Evolutionary conservation across 1,139 yeast genomes (phyloP).

Genomic region (Candida buenavistaensis): DNA sequence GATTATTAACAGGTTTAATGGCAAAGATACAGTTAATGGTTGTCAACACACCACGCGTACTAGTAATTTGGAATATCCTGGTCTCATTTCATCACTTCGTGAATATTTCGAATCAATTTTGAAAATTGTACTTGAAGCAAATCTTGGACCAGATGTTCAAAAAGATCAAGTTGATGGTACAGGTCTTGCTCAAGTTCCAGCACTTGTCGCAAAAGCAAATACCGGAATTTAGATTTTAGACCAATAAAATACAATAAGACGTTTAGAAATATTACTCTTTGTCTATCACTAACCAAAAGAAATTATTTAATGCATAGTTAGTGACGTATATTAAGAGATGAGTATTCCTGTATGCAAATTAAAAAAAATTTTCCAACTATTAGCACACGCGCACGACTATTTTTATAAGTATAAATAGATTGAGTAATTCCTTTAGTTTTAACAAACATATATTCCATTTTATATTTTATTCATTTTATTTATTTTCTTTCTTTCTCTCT

Average conservation of each 20-base stretch:
- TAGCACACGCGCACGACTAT: too few species aligned
- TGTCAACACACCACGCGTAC: constrained; percentile 24
- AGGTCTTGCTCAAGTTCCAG: constrained; percentile 1
- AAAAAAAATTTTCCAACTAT: too few species aligned
- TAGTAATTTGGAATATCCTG: constrained; percentile 26
- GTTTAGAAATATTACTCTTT: too few species aligned
- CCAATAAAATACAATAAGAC: too few species aligned
- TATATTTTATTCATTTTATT: constrained; percentile 13
- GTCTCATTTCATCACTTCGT: constrained; percentile 2
- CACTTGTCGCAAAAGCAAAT: background rate
- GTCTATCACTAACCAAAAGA: too few species aligned
- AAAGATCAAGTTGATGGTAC: constrained; percentile 1
- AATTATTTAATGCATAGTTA: too few species aligned
- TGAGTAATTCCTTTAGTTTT: too few species aligned
- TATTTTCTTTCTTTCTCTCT: constrained; percentile 15
- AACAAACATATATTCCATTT: constrained; percentile 12
- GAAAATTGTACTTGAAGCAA: constrained; percentile 3
- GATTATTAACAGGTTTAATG: constrained; percentile 19
- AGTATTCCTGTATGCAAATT: too few species aligned
- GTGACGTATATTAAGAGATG: too few species aligned
- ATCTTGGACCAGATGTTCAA: constrained; percentile 6
- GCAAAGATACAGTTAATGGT: constrained; percentile 25
- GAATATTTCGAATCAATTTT: constrained; percentile 7
- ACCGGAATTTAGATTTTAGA: too few species aligned
- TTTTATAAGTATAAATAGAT: too few species aligned